These are phyloP conservation scores for Hemerocallis citrina DNA, from an alignment of 106 monocot species.

Conservation along the genomic window DNA sequence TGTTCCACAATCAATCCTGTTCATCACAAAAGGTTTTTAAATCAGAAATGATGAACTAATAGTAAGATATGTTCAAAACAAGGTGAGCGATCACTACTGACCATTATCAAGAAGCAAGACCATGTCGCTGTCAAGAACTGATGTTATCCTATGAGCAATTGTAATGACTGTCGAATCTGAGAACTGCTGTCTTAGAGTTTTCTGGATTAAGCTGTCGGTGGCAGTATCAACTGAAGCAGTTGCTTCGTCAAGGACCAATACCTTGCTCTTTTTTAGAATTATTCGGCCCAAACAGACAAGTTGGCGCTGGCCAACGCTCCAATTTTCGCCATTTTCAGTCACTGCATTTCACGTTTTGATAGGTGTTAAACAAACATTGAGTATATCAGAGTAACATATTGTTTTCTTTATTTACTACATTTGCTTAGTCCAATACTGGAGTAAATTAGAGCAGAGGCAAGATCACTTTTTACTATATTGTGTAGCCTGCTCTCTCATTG, in stretches of 20 bases:
- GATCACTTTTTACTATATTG: no score
- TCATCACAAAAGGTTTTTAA: constrained; percentile 1
- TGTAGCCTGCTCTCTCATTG: no score
- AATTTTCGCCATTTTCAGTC: constrained; percentile 84
- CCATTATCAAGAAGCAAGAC: constrained; percentile 87
- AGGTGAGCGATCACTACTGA: constrained; percentile 4
- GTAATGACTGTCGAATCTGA: constrained; percentile 63
- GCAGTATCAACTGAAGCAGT: constrained; percentile 37
- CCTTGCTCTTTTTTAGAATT: constrained; percentile 66
- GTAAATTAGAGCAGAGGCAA: no score
- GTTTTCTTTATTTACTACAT: no score
- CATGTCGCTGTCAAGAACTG: constrained; percentile 81
- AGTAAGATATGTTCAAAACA: neutral
- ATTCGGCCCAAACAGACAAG: constrained; percentile 70
- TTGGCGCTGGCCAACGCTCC: constrained; percentile 93
- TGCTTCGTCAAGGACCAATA: constrained; percentile 92
- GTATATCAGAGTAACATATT: no score
- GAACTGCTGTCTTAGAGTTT: constrained; percentile 34
- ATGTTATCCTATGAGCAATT: constrained; percentile 91
- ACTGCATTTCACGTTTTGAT: constrained; percentile 30
- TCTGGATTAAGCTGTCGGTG: constrained; percentile 34
- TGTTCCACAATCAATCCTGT: constrained; percentile 58
- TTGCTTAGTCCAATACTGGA: no score
- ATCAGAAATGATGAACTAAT: neutral
- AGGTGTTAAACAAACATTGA: no score